A percentile compares a stretch with the other conserved stretches of the same genome.
These are phyloP conservation scores for Candida argentea DNA, from an alignment of 805 yeast species.

Conservation along the genomic window DNA sequence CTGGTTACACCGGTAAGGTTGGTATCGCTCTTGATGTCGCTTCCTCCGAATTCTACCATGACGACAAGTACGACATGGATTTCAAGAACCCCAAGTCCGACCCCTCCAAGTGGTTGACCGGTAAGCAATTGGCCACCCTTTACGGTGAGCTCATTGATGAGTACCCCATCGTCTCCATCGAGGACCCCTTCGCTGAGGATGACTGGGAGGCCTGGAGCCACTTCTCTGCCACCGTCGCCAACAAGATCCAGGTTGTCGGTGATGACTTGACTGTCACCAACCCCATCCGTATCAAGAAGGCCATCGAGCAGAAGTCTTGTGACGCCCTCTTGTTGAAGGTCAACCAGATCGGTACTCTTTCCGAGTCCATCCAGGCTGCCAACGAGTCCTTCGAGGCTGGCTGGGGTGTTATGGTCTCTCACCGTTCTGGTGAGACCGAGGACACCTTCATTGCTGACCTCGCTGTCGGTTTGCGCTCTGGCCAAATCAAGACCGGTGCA, in stretches of 20 bases:
- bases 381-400: constrained; percentile 88
- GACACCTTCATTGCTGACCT: constrained; percentile 97
- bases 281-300: constrained; percentile 89
- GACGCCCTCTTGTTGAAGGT: constrained; percentile 93
- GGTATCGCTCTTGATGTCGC: constrained; percentile 94
- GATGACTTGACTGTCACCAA: constrained; percentile 98
- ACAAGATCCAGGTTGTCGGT: constrained; percentile 82
- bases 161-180: constrained; percentile 97
- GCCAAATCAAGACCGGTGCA: constrained; percentile 99
- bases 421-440: constrained; percentile 99
- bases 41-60: constrained; percentile 94
- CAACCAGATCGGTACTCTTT: constrained; percentile 94
- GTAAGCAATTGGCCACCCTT: constrained; percentile 76
- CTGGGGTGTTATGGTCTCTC: constrained; percentile 99
- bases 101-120: constrained; percentile 82
- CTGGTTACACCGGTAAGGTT: constrained; percentile 93
- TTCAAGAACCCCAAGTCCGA: constrained; percentile 96
- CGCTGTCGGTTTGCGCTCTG: constrained; percentile 95
- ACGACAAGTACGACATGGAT: constrained; percentile 95
- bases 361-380: constrained; percentile 97
- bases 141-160: constrained; percentile 71
- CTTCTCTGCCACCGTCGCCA: constrained; percentile 61
- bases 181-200: constrained; percentile 99
- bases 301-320: constrained; percentile 94
- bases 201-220: constrained; percentile 98